Evolutionary conservation across 345 rosid genomes (phyloP).

Genomic region (Limnanthes douglasii): DNA sequence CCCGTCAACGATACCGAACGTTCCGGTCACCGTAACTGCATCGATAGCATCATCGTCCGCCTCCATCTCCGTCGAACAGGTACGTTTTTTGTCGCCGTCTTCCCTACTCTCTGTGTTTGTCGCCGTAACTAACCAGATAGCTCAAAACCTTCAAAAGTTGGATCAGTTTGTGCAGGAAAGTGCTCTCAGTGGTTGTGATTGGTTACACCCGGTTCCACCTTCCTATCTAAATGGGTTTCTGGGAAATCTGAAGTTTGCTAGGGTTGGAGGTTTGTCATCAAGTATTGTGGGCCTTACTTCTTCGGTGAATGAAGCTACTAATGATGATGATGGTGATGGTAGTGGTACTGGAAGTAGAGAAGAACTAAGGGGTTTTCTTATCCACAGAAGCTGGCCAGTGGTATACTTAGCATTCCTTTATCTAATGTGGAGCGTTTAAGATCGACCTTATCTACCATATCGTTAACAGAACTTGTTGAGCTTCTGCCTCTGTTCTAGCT

Average conservation of each 20-base stretch:
- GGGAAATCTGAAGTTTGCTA: constrained; percentile 76
- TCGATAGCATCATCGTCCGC: too few species aligned
- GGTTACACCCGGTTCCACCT: too few species aligned
- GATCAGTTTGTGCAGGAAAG: too few species aligned
- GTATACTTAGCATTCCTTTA: constrained; percentile 68
- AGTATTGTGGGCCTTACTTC: constrained; percentile 61
- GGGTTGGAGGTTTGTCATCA: constrained; percentile 81
- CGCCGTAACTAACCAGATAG: too few species aligned
- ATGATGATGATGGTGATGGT: constrained; percentile 39
- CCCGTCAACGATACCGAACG: too few species aligned
- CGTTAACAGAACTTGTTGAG: constrained; percentile 74
- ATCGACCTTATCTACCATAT: constrained; percentile 68
- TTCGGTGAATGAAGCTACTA: constrained; percentile 39
- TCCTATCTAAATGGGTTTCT: constrained; percentile 74
- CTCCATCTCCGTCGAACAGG: too few species aligned
- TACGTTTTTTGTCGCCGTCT: too few species aligned
- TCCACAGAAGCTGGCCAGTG: constrained; percentile 59
- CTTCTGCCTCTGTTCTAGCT: too few species aligned
- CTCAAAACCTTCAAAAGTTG: too few species aligned
- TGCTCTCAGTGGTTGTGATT: too few species aligned
- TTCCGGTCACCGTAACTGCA: too few species aligned
- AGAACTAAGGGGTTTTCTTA: constrained; percentile 39
- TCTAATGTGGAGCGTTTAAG: constrained; percentile 87
- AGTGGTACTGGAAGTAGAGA: constrained; percentile 26
- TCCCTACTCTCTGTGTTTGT: too few species aligned